Evolutionary conservation across 116 monocot species (phyloP).

Genomic region (Cymodocea nodosa): DNA sequence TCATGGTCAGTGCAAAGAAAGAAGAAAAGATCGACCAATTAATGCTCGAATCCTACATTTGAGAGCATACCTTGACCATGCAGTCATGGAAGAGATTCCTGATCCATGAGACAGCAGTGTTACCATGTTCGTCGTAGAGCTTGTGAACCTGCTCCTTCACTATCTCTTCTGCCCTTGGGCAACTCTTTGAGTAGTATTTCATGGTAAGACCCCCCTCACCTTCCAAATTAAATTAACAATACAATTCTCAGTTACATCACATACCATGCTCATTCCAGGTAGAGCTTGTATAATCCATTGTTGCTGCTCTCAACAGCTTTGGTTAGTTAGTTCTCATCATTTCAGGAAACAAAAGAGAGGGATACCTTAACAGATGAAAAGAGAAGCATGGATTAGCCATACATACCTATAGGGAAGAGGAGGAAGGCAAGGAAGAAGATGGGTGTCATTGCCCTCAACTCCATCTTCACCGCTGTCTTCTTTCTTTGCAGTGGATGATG

Average conservation of each 20-base stretch:
- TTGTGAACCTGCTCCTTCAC: constrained; percentile 32
- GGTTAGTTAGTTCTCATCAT: too few relatives aligned
- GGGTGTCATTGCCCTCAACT: too few relatives aligned
- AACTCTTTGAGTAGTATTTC: constrained; percentile 34
- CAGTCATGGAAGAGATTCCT: constrained; percentile 64
- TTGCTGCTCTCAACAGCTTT: too few relatives aligned
- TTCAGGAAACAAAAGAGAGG: too few relatives aligned
- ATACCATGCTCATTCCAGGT: too few relatives aligned
- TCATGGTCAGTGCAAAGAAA: not conserved
- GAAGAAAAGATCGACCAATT: not conserved
- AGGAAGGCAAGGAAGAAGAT: too few relatives aligned
- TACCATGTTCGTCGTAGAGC: constrained; percentile 47
- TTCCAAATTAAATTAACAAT: not conserved
- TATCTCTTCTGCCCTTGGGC: constrained; percentile 40
- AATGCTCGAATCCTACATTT: not conserved
- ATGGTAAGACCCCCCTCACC: constrained; percentile 12
- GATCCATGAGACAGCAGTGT: constrained; percentile 60
- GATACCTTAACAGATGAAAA: too few relatives aligned
- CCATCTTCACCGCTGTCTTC: too few relatives aligned
- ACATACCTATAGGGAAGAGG: too few relatives aligned
- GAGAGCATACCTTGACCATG: constrained; percentile 28
- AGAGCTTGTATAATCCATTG: too few relatives aligned
- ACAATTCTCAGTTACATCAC: not conserved
- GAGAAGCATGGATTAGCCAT: too few relatives aligned
- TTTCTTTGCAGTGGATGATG: too few relatives aligned